These are phyloP conservation scores for Jatropha podagrica DNA, from an alignment of 441 rosid genomes.

Conservation along the genomic window DNA sequence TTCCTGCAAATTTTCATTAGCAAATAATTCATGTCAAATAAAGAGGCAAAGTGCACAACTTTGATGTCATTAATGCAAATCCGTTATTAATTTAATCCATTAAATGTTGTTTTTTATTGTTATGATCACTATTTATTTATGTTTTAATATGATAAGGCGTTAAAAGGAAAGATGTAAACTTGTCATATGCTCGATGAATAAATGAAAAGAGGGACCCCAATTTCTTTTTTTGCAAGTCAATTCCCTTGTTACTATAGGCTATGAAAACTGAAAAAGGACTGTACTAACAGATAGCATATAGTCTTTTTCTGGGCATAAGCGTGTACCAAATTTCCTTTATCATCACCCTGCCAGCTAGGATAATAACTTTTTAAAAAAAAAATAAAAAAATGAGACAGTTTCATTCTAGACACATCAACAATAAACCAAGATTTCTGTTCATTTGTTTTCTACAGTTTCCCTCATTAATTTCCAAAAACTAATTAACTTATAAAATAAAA, in stretches of 20 bases:
- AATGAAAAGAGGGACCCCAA: constrained; percentile 3
- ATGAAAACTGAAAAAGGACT: not conserved
- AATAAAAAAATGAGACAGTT: not conserved
- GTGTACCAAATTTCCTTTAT: not conserved
- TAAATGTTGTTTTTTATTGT: no score
- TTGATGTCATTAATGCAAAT: no score
- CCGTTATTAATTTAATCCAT: no score
- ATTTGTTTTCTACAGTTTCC: no score
- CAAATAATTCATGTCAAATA: no score
- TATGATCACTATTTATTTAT: no score
- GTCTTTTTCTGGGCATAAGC: not conserved
- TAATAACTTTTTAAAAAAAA: not conserved
- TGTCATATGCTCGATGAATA: not conserved
- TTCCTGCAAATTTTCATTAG: constrained; percentile 47
- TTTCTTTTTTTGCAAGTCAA: not conserved
- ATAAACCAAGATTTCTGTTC: no score
- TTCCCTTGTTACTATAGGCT: not conserved
- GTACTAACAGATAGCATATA: not conserved
- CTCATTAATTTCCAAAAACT: no score
- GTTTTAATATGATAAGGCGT: not conserved
- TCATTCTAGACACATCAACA: no score
- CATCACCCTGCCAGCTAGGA: not conserved
- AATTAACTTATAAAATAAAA: no score
- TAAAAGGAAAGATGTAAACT: no score
- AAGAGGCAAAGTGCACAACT: no score